These are phyloP conservation scores for Schizothecium vesticola DNA, from an alignment of 495 filamentous ascomycete genomes.

Conservation along the genomic window DNA sequence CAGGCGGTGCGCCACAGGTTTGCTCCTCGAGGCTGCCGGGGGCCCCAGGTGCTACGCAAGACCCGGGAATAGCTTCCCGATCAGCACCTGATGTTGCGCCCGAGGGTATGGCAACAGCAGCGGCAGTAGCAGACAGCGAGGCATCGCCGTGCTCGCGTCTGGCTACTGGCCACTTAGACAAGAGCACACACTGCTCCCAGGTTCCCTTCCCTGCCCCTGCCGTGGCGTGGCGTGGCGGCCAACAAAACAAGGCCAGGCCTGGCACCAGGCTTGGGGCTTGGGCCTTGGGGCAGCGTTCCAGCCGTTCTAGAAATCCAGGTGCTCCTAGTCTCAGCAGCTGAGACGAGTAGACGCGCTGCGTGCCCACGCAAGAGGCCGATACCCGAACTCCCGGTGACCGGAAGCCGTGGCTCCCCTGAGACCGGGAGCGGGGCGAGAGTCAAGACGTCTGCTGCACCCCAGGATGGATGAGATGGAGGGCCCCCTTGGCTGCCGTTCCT, in stretches of 20 bases:
- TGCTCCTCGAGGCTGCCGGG: neutral
- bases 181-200: neutral
- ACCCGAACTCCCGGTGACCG: slow-evolving; percentile 3
- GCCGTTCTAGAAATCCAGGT: slow-evolving; percentile 12
- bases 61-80: neutral
- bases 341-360: slow-evolving; percentile 5
- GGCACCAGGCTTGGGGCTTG: neutral
- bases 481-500: neutral
- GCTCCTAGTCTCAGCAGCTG: slow-evolving; percentile 1
- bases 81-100: neutral
- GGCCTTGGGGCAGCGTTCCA: neutral
- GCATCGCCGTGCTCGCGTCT: neutral
- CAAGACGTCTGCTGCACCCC: neutral
- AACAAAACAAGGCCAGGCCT: neutral
- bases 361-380: slow-evolving; percentile 10
- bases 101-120: neutral
- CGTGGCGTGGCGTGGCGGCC: neutral
- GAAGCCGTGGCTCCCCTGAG: slow-evolving; percentile 4
- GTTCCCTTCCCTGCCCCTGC: neutral
- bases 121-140: neutral
- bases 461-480: neutral
- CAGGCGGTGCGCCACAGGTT: neutral
- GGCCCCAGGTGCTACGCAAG: neutral
- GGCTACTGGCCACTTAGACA: neutral
- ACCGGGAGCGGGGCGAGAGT: slow-evolving; percentile 2